Base-by-base conservation (phyloP, 2,329 filamentous ascomycete species). In the Apiospora phragmitis region DNA sequence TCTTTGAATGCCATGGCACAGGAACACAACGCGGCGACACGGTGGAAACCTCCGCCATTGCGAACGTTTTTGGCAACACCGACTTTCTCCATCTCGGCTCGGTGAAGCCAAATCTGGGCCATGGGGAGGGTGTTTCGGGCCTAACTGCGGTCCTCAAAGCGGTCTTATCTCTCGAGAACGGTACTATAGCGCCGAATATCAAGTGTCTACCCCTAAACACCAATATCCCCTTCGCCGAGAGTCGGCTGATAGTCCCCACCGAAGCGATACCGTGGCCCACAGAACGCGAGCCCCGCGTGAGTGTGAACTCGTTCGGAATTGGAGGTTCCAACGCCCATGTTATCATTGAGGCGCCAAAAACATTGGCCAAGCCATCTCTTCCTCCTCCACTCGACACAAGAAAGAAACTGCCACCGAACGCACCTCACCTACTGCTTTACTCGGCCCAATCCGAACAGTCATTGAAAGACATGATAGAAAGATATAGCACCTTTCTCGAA, bases 1-100 rank as follows among this genome's bases (percentile, higher is more conserved):
- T 71, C 3, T 35, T 80, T 29, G 77, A 80, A 51, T 77, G 76
- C 14, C 79, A 80, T 65, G 79, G 77, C 1, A 80, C 78, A 0
- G 75, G 76, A 2, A 76, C 73, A 4, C 4, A 4, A 4, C 4
- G 4, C 8, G 86, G 85, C 1, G 85, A 87, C 72, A 83, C 83
- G 0, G 79, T 81, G n/a, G 85, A 87, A 73, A 82, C 82, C 0
- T 74, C 73, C 0, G 85, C 35, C 16, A 26, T 24, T 26, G 38
- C 24, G 16, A 6, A 18, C 7, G 16, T 9, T 16, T 38, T 35
- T 43, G 62, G 29, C 35, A 67, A 12, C 69, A 0, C 14, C 71
- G 38, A 71, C 69, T 7, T 65, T 77, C 0, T 65, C 72, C 41
- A 76, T 75, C n/a, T 75, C 18, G 71, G 74, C 26, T 62, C 72